Percentiles rank a stretch among this genome's conserved stretches.
Evolutionary conservation across 352 stramenopile species (phyloP).

Genomic region (Thraustotheca clavata): DNA sequence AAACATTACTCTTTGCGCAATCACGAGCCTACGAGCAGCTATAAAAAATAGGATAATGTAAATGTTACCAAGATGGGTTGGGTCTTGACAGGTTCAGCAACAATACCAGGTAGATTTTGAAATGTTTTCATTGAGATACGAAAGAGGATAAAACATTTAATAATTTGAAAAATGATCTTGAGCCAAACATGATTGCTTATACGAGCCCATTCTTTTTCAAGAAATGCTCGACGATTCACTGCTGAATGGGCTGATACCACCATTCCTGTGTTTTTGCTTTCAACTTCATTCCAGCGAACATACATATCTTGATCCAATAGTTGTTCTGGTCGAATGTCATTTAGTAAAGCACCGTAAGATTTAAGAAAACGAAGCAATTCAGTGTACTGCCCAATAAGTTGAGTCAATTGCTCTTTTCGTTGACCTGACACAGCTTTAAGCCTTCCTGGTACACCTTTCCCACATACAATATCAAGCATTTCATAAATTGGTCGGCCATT

Average conservation of each 20-base stretch:
- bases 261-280: conserved; percentile 7
- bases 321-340: conserved; percentile 74
- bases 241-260: not conserved
- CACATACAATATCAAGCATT: conserved; percentile 84
- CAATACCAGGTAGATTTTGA: conserved; percentile 32
- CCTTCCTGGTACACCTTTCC: conserved; percentile 65
- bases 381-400: conserved; percentile 63
- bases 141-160: conserved; percentile 90
- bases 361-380: conserved; percentile 89
- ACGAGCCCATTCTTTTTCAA: conserved; percentile 48
- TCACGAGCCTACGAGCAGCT: conserved; percentile 5
- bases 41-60: not conserved
- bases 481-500: conserved; percentile 56
- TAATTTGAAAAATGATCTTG: conserved; percentile 81
- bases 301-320: conserved; percentile 75
- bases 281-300: conserved; percentile 62
- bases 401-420: conserved; percentile 49
- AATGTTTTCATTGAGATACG: conserved; percentile 84
- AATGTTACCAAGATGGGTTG: not conserved
- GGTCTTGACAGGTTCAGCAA: not conserved
- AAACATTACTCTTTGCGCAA: conserved; percentile 79
- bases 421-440: conserved; percentile 20
- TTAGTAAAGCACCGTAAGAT: conserved; percentile 85
- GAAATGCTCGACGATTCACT: conserved; percentile 31
- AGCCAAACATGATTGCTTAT: conserved; percentile 68